Base-by-base conservation (phyloP, 1,284 basidiomycete species). In the Phellinidium pouzarii region DNA sequence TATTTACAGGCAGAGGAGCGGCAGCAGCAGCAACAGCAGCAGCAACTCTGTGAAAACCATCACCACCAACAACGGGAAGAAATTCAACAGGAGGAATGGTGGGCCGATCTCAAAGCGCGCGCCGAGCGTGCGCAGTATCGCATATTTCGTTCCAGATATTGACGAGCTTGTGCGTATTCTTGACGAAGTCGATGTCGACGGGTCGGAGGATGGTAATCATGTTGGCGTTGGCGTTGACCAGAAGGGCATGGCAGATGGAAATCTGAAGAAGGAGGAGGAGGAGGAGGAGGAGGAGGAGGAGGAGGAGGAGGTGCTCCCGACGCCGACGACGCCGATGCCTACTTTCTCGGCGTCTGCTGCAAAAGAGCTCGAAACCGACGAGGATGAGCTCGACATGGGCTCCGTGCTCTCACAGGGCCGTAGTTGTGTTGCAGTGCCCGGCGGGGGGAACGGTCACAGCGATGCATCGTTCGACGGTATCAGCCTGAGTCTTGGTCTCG, bases 111-210 rank as follows among this genome's bases (percentile, higher is more conserved):
- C 9, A 9, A 42, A 19, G 20, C 41, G 29, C n/a, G 19, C 29
- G 27, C 14, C 22, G 47, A 49, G 31, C 34, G 23, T 40, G 34
- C 40, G 27, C 20, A 8, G 25, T 20, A 26, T 29, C 36, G 40
- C 49, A 27, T 55, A 38, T 22, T 29, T 44, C 26, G 48, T 56
- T 19, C 50, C 55, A 27, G 34, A 51, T 27, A 50, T 56, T 27
- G 47, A 55, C 46, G 51, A 58, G 51, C 54, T 58, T 43, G 41
- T 55, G 19, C 38, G 50, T 25, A 38, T 55, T 29, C 29, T 53
- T 5, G 44, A 53, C 42, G 37, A 44, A 12, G 47, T 53, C 25
- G 49, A 45, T 17, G 29, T 26, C 42, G 41, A 8, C 31, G 26
- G 26, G 44, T 41, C 25, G 17, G 45, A 8, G 25, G 47, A 27